A percentile compares a stretch with the other conserved stretches of the same genome.
These are phyloP conservation scores for Esteya vermicola DNA, from an alignment of 2,329 filamentous ascomycete genomes.

Conservation along the genomic window DNA sequence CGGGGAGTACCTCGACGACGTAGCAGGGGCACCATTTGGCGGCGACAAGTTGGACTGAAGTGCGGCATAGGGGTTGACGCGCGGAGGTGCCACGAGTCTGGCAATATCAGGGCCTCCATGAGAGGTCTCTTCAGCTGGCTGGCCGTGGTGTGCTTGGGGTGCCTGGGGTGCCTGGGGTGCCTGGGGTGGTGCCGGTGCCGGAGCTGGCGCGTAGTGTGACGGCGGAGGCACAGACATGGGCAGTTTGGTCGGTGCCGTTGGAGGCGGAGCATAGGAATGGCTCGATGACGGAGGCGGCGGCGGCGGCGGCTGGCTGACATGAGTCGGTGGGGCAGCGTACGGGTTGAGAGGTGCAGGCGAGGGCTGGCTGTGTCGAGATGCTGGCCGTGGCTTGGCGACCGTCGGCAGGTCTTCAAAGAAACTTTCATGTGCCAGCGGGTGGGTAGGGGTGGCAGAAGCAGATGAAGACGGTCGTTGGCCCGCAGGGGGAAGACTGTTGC, in stretches of 20 bases:
- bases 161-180: too few relatives aligned
- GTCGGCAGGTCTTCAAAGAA: not conserved
- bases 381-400: conserved; percentile 27
- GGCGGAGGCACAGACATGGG: conserved; percentile 7
- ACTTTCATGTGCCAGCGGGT: too few relatives aligned
- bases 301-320: not conserved
- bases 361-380: conserved; percentile 35
- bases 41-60: conserved; percentile 20
- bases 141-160: too few relatives aligned
- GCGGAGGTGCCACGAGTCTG: conserved; percentile 35
- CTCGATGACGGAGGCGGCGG: not conserved
- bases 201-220: conserved; percentile 10
- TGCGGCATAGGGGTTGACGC: conserved; percentile 37
- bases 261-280: not conserved
- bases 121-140: conserved; percentile 8
- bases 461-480: too few relatives aligned
- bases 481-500: conserved; percentile 44
- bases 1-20: conserved; percentile 45
- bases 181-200: not conserved
- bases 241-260: not conserved
- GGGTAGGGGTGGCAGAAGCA: too few relatives aligned
- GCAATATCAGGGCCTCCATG: conserved; percentile 3
- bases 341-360: conserved; percentile 27
- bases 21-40: conserved; percentile 10
- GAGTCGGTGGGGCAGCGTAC: conserved; percentile 15